phyloP scores from a whole-genome alignment of 768 basidiomycete species.

The Termitomyces sp. region DNA sequence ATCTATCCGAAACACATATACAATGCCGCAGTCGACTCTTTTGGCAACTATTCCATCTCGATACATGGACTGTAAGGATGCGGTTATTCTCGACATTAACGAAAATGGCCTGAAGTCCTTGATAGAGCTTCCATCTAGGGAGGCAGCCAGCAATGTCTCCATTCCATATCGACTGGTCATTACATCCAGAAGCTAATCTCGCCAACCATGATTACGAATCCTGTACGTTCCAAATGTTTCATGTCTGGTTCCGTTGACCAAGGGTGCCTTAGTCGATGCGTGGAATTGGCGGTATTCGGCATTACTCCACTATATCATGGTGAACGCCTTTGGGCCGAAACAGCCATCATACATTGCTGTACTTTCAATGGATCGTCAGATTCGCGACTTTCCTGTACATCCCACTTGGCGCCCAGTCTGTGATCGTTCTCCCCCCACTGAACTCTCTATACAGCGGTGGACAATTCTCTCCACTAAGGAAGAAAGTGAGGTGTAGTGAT shows the following conservation, averaged over 20 bases:
- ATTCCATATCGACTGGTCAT: slow-evolving; percentile 52
- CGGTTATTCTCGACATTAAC: background rate
- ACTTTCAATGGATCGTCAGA: slow-evolving; percentile 55
- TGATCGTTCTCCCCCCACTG: slow-evolving; percentile 16
- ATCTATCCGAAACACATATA: slow-evolving; percentile 40
- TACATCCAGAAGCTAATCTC: slow-evolving; percentile 43
- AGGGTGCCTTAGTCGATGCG: slow-evolving; percentile 39
- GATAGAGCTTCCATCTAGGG: slow-evolving; percentile 60
- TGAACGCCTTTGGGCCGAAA: slow-evolving; percentile 49
- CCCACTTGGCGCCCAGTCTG: slow-evolving; percentile 37
- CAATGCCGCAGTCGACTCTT: slow-evolving; percentile 55
- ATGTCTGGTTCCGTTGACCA: background rate
- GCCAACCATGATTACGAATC: slow-evolving; percentile 34
- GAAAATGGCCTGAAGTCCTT: background rate
- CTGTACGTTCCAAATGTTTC: slow-evolving; percentile 32
- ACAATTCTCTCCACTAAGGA: slow-evolving; percentile 47
- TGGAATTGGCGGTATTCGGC: slow-evolving; percentile 57
- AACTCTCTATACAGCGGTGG: slow-evolving; percentile 39
- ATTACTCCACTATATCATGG: slow-evolving; percentile 49
- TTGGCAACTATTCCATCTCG: slow-evolving; percentile 66
- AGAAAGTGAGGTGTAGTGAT: slow-evolving; percentile 32
- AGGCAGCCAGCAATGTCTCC: slow-evolving; percentile 54
- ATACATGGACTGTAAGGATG: slow-evolving; percentile 54
- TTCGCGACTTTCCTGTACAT: slow-evolving; percentile 60
- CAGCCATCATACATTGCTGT: slow-evolving; percentile 49